phyloP scores from a whole-genome alignment of 2,329 filamentous ascomycete genomes.

The Emericellopsis atlantica region DNA sequence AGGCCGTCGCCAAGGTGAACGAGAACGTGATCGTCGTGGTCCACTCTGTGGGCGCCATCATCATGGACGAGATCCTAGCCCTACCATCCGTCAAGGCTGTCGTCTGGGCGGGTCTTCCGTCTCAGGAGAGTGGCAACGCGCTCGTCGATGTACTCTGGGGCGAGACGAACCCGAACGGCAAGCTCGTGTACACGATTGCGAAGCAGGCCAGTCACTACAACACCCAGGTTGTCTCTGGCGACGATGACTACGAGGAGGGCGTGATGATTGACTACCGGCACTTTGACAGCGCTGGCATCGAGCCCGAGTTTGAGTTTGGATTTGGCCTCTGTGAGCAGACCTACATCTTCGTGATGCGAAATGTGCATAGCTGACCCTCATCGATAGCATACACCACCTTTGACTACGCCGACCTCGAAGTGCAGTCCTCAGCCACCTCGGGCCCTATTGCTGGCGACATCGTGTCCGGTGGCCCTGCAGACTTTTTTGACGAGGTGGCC shows the following conservation, averaged over 20 bases:
- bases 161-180: conserved; percentile 55
- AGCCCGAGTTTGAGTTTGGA: conserved; percentile 60
- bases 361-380: background rate
- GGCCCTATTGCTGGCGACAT: conserved; percentile 25
- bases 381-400: conserved; percentile 54
- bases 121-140: conserved; percentile 66
- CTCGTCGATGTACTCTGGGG: conserved; percentile 65
- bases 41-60: conserved; percentile 58
- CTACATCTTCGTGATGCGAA: background rate
- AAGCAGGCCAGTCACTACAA: conserved; percentile 33
- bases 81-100: conserved; percentile 54
- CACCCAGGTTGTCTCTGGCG: conserved; percentile 15
- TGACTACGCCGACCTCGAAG: conserved; percentile 37
- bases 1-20: conserved; percentile 50
- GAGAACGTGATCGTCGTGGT: conserved; percentile 56
- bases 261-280: conserved; percentile 67
- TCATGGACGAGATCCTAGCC: conserved; percentile 49
- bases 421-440: conserved; percentile 17
- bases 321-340: conserved; percentile 47
- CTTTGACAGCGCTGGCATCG: conserved; percentile 53
- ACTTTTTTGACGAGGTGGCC: conserved; percentile 30
- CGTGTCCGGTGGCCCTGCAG: conserved; percentile 28
- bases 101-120: conserved; percentile 66
- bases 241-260: conserved; percentile 56
- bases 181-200: conserved; percentile 50